Evolutionary conservation across 805 yeast genomes (phyloP), one percentile per base, ranked within the genome.

Genomic region (Komagataella mondaviorum): DNA sequence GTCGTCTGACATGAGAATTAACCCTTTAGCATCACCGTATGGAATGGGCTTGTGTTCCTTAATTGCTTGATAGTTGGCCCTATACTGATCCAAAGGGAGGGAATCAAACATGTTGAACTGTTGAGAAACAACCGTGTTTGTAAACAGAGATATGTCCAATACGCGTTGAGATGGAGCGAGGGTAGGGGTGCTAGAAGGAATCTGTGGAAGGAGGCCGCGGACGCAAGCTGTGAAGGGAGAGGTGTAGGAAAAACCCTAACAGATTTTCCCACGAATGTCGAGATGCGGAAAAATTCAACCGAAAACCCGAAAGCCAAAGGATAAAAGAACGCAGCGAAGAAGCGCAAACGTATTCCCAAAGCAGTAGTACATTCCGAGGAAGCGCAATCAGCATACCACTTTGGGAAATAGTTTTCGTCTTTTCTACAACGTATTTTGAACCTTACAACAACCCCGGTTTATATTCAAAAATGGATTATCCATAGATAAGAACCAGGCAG

Each of bases 21-120:
- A 55, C 2, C 68, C 68, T 22, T 55, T 57, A 54, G 63, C 55
- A 45, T 60, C 63, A 4, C 69, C 66, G 50, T 55, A 56, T 7
- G 58, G 60, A 2, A 65, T 46, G 5, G 69, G 69, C 45, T 55
- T 51, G 6, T 58, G 57, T 16, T 55, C 54, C 18, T 57, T 51
- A 24, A 65, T 56, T 5, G 65, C 62, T 45, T 57, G 54, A 44
- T 59, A 60, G 55, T 65, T 65, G 30, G 56, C 58, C 22, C 57
- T 59, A 49, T 65, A 65, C 45, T 63, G 60, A 36, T 54, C 53
- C 14, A 62, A 47, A 2, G 64, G 64, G 22, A 65, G 51, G 10
- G 61, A 54, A 51, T 61, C 69, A 16, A 57, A 57, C 67, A 63
- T 63, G 23, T 43, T 49, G 43, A 23, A n/a, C 18, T 18, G 49